Percentiles rank a stretch among this genome's conserved stretches.
Evolutionary conservation across 768 basidiomycete species (phyloP).

Genomic region (Termitomyces sp.): DNA sequence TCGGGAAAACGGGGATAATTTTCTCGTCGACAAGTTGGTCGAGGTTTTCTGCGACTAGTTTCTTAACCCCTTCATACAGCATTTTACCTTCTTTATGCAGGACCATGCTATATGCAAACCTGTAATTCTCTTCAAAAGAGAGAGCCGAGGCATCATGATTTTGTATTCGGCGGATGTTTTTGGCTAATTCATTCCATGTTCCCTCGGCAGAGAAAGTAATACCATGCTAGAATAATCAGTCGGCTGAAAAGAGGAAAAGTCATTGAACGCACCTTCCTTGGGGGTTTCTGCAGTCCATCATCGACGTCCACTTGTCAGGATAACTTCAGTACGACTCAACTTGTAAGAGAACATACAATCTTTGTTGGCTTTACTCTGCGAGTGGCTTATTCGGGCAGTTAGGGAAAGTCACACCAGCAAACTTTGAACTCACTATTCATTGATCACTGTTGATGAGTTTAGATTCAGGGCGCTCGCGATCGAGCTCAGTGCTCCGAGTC

Average conservation of each 20-base stretch:
- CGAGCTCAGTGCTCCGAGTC: too few relatives aligned
- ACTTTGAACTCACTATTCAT: conserved; percentile 1
- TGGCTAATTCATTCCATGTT: conserved; percentile 75
- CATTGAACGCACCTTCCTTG: conserved; percentile 31
- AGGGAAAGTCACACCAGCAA: background rate
- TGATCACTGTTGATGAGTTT: background rate
- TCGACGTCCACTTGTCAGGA: background rate
- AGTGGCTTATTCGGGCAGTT: conserved; percentile 16
- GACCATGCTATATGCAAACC: conserved; percentile 19
- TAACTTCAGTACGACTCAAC: conserved; percentile 5
- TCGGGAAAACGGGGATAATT: conserved; percentile 81
- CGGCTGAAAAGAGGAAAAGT: background rate
- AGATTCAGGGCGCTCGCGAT: too few relatives aligned
- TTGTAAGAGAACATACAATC: conserved; percentile 33
- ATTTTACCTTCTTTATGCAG: conserved; percentile 31
- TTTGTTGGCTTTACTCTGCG: conserved; percentile 36
- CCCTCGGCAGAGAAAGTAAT: conserved; percentile 73
- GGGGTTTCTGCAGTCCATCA: conserved; percentile 32
- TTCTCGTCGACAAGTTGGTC: conserved; percentile 68
- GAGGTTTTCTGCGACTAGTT: conserved; percentile 78
- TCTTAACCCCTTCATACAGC: conserved; percentile 80
- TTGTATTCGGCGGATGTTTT: conserved; percentile 91
- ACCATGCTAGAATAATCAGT: conserved; percentile 48
- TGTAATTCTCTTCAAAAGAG: conserved; percentile 49
- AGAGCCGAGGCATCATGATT: conserved; percentile 88